Base-by-base conservation (phyloP, 2,329 filamentous ascomycete genomes). In the Neocucurbitaria cava region DNA sequence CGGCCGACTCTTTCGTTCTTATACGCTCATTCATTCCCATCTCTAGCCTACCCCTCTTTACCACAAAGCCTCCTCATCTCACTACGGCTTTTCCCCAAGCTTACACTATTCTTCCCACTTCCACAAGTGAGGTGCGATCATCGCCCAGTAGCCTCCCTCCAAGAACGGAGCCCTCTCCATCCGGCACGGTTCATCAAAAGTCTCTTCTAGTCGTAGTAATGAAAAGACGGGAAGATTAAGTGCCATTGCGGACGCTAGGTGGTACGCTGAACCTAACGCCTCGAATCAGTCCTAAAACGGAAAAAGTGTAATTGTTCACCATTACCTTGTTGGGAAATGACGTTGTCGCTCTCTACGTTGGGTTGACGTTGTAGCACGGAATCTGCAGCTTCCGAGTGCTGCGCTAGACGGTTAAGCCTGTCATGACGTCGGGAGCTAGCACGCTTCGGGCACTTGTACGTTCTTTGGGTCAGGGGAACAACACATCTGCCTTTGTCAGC, bases 351-450 rank as follows among this genome's bases (percentile, higher is more conserved):
- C 36, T 6, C 7, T 10, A 18, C 17, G 10, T 39, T 18, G 5
- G 36, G 17, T 21, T 13, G 13, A 13, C 20, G 20, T 40, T 11
- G 38, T 40, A n/a, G 11, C 13, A 21, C 38, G 41, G 41, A 43
- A 26, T 26, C 13, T 11, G n/a, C 3, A 28, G 6, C 41, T 30
- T 43, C 41, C 41, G 41, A 17, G 20, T 13, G 8, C 20, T 26
- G 24, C 47, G 38, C 43, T 44, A 39, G n/a, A 35, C 47, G 47
- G 35, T 24, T 23, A 40, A 36, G 28, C 28, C 28, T 47, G 24
- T 41, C 31, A 42, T 56, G 53, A 56, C 53, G 53, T 56, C 46
- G 48, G 48, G 39, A 35, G 49, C 54, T 52, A 46, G 42, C 1
- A 6, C 18, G 21, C 18, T 9, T 21, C 30, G 41, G 43, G 45